Evolutionary conservation across 495 filamentous ascomycete genomes (phyloP).

Genomic region (Trichoderma reesei): DNA sequence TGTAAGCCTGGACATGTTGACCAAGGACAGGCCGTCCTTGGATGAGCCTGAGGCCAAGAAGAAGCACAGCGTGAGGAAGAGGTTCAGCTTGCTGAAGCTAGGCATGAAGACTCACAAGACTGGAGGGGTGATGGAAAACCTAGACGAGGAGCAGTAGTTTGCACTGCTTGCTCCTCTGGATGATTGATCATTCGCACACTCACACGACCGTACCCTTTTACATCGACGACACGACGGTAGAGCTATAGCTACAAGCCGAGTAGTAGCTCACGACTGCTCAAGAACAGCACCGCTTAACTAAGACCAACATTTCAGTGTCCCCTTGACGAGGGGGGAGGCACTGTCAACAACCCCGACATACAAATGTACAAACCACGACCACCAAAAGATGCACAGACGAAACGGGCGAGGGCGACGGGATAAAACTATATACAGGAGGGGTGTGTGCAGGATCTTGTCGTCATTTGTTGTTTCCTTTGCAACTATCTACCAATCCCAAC

Average conservation of each 20-base stretch:
- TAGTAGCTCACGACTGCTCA: too few species aligned
- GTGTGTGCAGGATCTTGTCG: not conserved
- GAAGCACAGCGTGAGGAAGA: slow-evolving; percentile 48
- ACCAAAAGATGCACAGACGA: not conserved
- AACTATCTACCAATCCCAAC: not conserved
- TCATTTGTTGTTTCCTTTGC: not conserved
- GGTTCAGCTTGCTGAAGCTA: slow-evolving; percentile 58
- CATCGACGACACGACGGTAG: too few species aligned
- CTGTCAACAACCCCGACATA: not conserved
- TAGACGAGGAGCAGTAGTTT: slow-evolving; percentile 32
- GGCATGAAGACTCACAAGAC: slow-evolving; percentile 55
- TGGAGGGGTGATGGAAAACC: slow-evolving; percentile 38
- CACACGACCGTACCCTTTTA: not conserved
- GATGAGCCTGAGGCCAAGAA: not conserved
- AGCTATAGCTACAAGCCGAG: too few species aligned
- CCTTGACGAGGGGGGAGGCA: not conserved
- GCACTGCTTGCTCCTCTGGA: not conserved
- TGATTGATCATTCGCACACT: not conserved
- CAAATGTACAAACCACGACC: not conserved
- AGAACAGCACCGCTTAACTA: too few species aligned
- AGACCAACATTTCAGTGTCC: too few species aligned
- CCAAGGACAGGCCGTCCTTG: not conserved
- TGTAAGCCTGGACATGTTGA: slow-evolving; percentile 18
- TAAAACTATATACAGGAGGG: not conserved
- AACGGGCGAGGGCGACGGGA: not conserved